Conservation (phyloP, 1,284 basidiomycete species). For the Entoloma clypeatum region DNA sequence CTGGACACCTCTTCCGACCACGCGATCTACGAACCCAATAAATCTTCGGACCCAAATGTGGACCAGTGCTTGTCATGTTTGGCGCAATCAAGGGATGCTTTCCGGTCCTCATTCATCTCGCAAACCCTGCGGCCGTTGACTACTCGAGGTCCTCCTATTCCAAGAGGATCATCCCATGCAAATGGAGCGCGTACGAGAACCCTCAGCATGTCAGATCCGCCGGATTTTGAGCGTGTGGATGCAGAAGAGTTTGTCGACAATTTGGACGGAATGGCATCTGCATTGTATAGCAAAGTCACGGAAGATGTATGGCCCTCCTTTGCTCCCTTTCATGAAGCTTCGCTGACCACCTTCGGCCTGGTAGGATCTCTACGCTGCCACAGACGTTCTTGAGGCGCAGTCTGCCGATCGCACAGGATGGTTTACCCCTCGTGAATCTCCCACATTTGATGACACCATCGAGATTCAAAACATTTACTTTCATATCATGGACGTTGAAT, state of each 20-base stretch:
- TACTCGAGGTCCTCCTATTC: slow-evolving; percentile 27
- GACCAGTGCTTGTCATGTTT: slow-evolving; percentile 45
- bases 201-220: slow-evolving; percentile 50
- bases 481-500: slow-evolving; percentile 65
- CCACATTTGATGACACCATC: slow-evolving; percentile 50
- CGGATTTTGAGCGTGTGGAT: slow-evolving; percentile 62
- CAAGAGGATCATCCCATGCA: slow-evolving; percentile 21
- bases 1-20: slow-evolving; percentile 48
- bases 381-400: slow-evolving; percentile 76
- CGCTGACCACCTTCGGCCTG: no score
- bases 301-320: slow-evolving; percentile 52
- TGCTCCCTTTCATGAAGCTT: slow-evolving; percentile 11
- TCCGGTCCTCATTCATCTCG: slow-evolving; percentile 47
- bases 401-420: slow-evolving; percentile 73
- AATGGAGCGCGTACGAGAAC: slow-evolving; percentile 31
- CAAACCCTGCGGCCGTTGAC: slow-evolving; percentile 60
- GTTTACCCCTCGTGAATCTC: slow-evolving; percentile 58
- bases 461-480: slow-evolving; percentile 76
- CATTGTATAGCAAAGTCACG: slow-evolving; percentile 68
- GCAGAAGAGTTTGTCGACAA: slow-evolving; percentile 70
- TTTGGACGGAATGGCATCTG: slow-evolving; percentile 68
- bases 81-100: slow-evolving; percentile 37
- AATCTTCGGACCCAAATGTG: slow-evolving; percentile 39
- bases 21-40: slow-evolving; percentile 37
- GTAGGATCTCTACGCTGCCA: slow-evolving; percentile 74